phyloP scores from a whole-genome alignment of 352 stramenopile genomes.

The Pythium phragmitis region DNA sequence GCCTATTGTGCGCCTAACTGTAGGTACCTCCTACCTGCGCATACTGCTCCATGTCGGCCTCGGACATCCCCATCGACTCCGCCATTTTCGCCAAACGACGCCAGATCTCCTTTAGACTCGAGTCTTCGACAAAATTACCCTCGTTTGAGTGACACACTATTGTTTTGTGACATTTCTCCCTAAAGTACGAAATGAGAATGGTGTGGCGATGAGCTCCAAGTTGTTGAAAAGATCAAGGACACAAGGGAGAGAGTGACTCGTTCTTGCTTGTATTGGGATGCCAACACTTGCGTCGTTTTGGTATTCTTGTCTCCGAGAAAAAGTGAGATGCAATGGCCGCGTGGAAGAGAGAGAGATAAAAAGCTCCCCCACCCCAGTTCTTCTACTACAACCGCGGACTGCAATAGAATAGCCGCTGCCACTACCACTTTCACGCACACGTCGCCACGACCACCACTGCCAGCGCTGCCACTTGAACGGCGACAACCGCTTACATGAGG shows the following conservation, averaged over 20 bases:
- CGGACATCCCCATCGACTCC: conserved; percentile 42
- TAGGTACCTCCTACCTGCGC: conserved; percentile 41
- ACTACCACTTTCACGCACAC: not conserved
- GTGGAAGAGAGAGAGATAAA: conserved; percentile 1
- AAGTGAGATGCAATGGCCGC: conserved; percentile 11
- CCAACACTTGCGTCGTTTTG: conserved; percentile 35
- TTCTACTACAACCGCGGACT: not conserved
- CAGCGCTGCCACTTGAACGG: not conserved
- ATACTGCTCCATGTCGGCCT: conserved; percentile 71
- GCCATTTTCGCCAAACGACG: conserved; percentile 18
- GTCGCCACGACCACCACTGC: conserved; percentile 14
- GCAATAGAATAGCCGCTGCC: conserved; percentile 3
- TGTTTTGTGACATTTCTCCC: not conserved
- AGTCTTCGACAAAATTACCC: conserved; percentile 1
- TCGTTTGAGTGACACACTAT: not conserved
- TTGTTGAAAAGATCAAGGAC: not conserved
- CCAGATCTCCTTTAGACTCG: not conserved
- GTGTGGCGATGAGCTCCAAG: conserved; percentile 2
- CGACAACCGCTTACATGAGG: conserved; percentile 91
- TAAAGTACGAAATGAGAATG: conserved; percentile 12
- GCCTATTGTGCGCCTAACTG: not conserved
- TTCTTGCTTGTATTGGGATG: conserved; percentile 46
- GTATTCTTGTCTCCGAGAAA: conserved; percentile 26
- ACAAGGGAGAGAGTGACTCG: conserved; percentile 28
- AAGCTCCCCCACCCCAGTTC: not conserved